These are phyloP conservation scores for Agrocybe pediades DNA, from an alignment of 768 basidiomycete species.

Conservation along the genomic window DNA sequence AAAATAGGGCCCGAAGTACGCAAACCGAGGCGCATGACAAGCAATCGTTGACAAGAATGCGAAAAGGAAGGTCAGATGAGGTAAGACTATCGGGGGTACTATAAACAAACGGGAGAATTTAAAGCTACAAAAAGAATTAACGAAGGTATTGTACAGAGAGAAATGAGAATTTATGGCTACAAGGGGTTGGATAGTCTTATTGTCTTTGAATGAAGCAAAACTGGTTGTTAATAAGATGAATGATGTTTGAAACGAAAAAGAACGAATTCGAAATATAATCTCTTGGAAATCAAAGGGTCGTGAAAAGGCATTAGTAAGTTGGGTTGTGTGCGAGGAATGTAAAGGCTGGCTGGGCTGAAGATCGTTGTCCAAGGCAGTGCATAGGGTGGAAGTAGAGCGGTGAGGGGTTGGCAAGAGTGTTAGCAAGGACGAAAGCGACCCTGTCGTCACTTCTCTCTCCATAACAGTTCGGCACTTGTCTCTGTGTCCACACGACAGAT, in stretches of 20 bases:
- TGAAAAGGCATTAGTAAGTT: not conserved
- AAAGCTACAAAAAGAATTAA: not conserved
- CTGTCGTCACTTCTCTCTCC: slow-evolving; percentile 21
- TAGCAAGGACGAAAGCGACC: no score
- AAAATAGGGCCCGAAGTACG: not conserved
- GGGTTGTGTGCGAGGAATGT: not conserved
- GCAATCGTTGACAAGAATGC: not conserved
- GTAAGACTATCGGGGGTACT: not conserved
- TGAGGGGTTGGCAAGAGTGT: not conserved
- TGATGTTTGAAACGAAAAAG: not conserved
- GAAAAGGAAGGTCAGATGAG: not conserved
- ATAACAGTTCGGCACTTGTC: slow-evolving; percentile 21
- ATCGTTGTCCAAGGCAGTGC: not conserved
- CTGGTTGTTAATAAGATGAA: not conserved
- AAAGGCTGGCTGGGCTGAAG: not conserved
- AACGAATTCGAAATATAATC: not conserved
- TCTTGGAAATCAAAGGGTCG: not conserved
- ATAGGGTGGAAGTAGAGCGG: not conserved
- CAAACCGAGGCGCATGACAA: not conserved
- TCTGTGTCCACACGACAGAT: slow-evolving; percentile 32
- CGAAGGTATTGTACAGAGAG: not conserved
- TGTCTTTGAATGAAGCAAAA: not conserved
- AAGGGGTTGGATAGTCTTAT: not conserved
- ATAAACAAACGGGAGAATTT: not conserved
- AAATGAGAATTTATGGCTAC: not conserved